Percentiles rank a stretch among this genome's conserved stretches.
Conservation (phyloP, 1,284 basidiomycete genomes). For the Mycena citricolor region DNA sequence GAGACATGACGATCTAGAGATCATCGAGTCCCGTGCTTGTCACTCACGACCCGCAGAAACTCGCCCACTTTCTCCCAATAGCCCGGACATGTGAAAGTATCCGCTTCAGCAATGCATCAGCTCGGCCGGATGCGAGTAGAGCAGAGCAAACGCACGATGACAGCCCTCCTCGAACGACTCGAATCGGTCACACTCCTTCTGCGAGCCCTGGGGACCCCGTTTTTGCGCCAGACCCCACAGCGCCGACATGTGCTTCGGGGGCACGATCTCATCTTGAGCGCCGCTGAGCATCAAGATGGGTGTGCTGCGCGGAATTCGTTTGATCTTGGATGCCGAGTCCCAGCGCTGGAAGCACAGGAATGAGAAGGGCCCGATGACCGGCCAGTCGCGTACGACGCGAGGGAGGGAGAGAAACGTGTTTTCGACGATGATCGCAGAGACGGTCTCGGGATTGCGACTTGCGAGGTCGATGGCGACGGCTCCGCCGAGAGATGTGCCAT, state of each 20-base stretch:
- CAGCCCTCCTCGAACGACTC: constrained; percentile 4
- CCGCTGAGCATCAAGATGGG: constrained; percentile 35
- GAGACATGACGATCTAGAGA: too few relatives aligned
- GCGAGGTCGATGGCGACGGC: constrained; percentile 44
- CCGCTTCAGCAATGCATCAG: constrained; percentile 1
- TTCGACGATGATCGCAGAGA: constrained; percentile 34
- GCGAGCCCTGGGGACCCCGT: background rate
- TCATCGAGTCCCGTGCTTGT: too few relatives aligned
- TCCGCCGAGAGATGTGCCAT: constrained; percentile 41
- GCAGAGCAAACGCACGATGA: constrained; percentile 6
- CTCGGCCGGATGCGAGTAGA: background rate
- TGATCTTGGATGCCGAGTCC: constrained; percentile 30
- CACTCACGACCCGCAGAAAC: too few relatives aligned
- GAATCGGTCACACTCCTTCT: constrained; percentile 7
- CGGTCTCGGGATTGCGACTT: constrained; percentile 30
- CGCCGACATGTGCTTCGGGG: constrained; percentile 29
- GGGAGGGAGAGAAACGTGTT: constrained; percentile 40
- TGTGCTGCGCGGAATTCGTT: constrained; percentile 24
- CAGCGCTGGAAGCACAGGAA: constrained; percentile 35
- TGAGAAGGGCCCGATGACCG: constrained; percentile 25
- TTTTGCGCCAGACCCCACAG: constrained; percentile 30
- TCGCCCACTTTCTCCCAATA: constrained; percentile 13
- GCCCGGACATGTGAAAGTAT: constrained; percentile 10
- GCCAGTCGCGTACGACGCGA: constrained; percentile 28
- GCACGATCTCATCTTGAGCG: constrained; percentile 29